Base-by-base conservation (phyloP, 2,329 filamentous ascomycete genomes). In the Alternaria novae-zelandiae region DNA sequence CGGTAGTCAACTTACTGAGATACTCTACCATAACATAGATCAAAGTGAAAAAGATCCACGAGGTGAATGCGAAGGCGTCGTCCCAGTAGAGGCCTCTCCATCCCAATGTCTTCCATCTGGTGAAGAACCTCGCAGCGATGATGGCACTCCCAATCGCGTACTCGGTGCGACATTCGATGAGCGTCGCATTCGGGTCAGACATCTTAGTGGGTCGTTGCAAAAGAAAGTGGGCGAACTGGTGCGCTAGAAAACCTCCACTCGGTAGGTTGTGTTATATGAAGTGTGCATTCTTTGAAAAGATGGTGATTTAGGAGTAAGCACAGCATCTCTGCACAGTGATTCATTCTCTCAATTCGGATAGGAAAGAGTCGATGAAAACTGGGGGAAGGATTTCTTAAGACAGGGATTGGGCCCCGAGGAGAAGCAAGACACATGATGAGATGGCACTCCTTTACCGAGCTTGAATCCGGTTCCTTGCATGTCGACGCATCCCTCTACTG, bases 1-100 rank as follows among this genome's bases (percentile, higher is more conserved):
- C 17, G 7, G 0, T 17, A 1, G 13, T 13, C 2, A n/a, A 56
- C 57, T 56, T 17, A 56, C 50, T 56, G 8, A 49, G 47, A 30
- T 54, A 59, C 25, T 59, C 57, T 5, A 59, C 36, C 41, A 49
- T 56, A 3, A 54, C 50, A 45, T 49, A 56, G 6, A 56, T 56
- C 43, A 56, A 13, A 6, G 44, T 43, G 17, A 43, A 56, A 13
- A 49, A 43, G 1, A 60, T 8, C 51, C 50, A 49, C 5, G 43
- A 55, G 7, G 8, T 41, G 5, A 56, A 49, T 2, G 51, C 50
- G n/a, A 56, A 60, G 5, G 20, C 25, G 10, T 56, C 51, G 11
- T 49, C 51, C 44, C 21, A 56, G 17, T 60, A 56, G 7, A 56
- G 30, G 5, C 13, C 44, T 60, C 23, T 51, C 51, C 30, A 43